Evolutionary conservation across 768 basidiomycete genomes (phyloP).

Genomic region (Naganishia vaughanmartiniae): DNA sequence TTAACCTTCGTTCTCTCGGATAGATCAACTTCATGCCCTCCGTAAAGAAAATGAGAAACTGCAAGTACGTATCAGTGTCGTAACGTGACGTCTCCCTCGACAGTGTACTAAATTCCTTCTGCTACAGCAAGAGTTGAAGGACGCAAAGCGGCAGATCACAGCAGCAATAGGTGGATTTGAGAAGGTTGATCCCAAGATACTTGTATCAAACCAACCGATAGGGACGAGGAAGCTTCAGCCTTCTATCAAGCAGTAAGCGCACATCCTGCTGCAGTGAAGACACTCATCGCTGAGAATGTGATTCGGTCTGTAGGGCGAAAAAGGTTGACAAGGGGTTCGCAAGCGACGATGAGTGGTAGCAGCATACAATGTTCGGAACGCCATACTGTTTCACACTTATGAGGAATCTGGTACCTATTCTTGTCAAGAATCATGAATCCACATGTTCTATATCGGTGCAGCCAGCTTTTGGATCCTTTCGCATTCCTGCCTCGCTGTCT

Average conservation of each 20-base stretch:
- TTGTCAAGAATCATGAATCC: too few relatives aligned
- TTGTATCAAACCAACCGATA: background rate
- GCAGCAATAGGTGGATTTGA: slow-evolving; percentile 18
- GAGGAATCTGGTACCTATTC: background rate
- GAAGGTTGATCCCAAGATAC: slow-evolving; percentile 11
- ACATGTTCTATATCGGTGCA: slow-evolving; percentile 6
- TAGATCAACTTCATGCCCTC: slow-evolving; percentile 1
- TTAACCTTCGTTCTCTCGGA: background rate
- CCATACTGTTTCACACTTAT: background rate
- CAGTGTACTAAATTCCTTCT: background rate
- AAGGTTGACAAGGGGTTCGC: slow-evolving; percentile 11
- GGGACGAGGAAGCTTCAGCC: slow-evolving; percentile 20
- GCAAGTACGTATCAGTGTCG: background rate
- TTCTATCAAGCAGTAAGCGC: slow-evolving; percentile 17
- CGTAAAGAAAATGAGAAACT: slow-evolving; percentile 20
- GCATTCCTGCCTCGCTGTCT: slow-evolving; percentile 15
- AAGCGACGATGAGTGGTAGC: slow-evolving; percentile 12
- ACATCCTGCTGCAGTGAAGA: background rate
- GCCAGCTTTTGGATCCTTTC: slow-evolving; percentile 22
- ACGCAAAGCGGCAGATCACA: background rate
- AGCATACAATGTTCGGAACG: background rate
- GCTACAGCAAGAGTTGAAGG: slow-evolving; percentile 1
- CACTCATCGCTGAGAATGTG: background rate
- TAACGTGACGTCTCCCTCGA: background rate
- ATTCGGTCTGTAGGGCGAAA: background rate